Conservation (phyloP, 352 stramenopile genomes). For the Globisporangium megalacanthum region DNA sequence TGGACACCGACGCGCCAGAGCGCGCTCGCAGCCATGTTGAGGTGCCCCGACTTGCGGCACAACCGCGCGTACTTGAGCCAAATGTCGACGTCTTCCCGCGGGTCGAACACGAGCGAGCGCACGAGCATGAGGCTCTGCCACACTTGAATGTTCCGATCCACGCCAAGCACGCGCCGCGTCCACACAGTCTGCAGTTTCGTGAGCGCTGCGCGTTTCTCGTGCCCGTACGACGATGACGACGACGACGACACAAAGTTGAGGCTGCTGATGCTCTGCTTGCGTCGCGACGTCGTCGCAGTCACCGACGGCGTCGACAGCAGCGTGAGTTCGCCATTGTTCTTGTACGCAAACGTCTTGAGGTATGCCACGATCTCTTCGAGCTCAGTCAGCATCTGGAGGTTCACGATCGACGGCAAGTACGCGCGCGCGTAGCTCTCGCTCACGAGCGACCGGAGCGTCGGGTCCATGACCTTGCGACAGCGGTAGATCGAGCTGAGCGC, state of each 20-base stretch:
- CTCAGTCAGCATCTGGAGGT: conserved; percentile 97
- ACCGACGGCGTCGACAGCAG: conserved; percentile 45
- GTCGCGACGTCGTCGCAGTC: conserved; percentile 23
- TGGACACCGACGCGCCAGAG: conserved; percentile 76
- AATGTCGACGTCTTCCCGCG: conserved; percentile 88
- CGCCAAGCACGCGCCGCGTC: conserved; percentile 91
- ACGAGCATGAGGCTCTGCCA: conserved; percentile 96
- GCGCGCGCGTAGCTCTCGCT: conserved; percentile 96
- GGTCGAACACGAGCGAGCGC: conserved; percentile 88
- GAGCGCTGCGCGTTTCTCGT: conserved; percentile 67
- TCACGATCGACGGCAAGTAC: conserved; percentile 96
- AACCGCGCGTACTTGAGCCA: conserved; percentile 94
- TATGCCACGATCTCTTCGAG: conserved; percentile 90
- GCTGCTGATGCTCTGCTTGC: conserved; percentile 77
- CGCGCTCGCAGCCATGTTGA: conserved; percentile 80
- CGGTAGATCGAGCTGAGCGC: conserved; percentile 91
- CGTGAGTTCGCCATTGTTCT: conserved; percentile 76
- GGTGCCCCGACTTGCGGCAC: conserved; percentile 87
- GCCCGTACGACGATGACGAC: conserved; percentile 62
- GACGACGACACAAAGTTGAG: conserved; percentile 75
- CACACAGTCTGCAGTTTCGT: conserved; percentile 78
- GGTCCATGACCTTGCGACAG: conserved; percentile 94
- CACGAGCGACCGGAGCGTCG: conserved; percentile 95
- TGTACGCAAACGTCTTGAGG: conserved; percentile 70
- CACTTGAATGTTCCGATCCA: conserved; percentile 90